phyloP scores from a whole-genome alignment of 768 basidiomycete genomes.

The Rickenella mellea region DNA sequence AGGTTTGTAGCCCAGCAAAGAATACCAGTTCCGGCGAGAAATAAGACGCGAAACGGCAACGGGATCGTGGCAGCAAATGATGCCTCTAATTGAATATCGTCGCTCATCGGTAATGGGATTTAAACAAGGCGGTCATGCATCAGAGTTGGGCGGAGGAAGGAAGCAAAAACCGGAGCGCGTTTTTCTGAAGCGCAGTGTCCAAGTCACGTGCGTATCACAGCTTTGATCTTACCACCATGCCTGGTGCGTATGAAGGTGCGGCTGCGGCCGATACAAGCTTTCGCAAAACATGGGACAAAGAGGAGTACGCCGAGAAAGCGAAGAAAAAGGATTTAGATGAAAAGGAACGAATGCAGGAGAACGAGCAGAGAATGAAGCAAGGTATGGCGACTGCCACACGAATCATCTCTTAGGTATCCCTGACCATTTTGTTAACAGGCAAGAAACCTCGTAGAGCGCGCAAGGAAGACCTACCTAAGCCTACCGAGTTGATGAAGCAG shows the following conservation, averaged over 20 bases:
- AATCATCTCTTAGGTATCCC: background rate
- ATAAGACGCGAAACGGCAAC: conserved; percentile 85
- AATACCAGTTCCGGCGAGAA: conserved; percentile 69
- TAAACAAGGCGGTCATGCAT: too few relatives aligned
- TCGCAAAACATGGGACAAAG: conserved; percentile 91
- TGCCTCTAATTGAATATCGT: conserved; percentile 26
- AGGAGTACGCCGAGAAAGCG: conserved; percentile 80
- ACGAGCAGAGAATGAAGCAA: conserved; percentile 76
- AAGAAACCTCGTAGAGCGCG: conserved; percentile 68
- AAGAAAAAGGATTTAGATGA: conserved; percentile 75
- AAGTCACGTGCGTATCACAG: too few relatives aligned
- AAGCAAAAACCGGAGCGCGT: too few relatives aligned
- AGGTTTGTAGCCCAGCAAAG: conserved; percentile 91
- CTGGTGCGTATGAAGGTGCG: conserved; percentile 25
- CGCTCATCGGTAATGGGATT: conserved; percentile 27
- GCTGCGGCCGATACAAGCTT: conserved; percentile 60
- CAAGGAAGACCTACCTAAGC: conserved; percentile 79
- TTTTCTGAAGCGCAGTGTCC: too few relatives aligned
- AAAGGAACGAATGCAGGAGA: conserved; percentile 75
- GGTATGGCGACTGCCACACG: conserved; percentile 31
- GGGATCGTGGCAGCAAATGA: conserved; percentile 59
- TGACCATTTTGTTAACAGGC: conserved; percentile 34
- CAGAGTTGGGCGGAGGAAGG: too few relatives aligned
- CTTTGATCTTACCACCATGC: conserved; percentile 4
- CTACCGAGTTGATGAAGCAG: conserved; percentile 87